Base-by-base conservation (phyloP, 2,329 filamentous ascomycete species). In the Sodiomyces alkalinus region DNA sequence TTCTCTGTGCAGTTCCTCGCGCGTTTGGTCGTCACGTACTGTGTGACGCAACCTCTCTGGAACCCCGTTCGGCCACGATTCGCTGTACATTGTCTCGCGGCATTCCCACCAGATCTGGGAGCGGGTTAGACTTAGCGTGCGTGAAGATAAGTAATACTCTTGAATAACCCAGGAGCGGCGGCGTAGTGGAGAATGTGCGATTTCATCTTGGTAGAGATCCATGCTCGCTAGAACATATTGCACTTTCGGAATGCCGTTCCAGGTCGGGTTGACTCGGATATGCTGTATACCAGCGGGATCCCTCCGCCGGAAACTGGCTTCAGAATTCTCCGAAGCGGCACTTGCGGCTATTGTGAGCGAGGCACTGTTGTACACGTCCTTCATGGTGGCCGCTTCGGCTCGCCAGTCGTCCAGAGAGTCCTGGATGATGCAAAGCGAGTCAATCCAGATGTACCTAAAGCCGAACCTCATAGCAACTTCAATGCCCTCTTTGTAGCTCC, bases 401-500 rank as follows among this genome's bases (percentile, higher is more conserved):
- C 21, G 18, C 36, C 39, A 41, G 30, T 41, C 39, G 4, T 20
- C 31, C 1, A 18, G 12, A 4, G 29, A 31, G 17, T 40, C 39
- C 17, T 51, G 48, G n/a, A 48, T 20, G 7, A 51, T 50, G 20
- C 48, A 51, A 1, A 51, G 25, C 4, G 45, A 41, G 33, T 52
- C 45, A 17, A 51, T 46, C 49, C 49, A 52, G 1, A 52, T 23
- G 26, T 46, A 51, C 1, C 24, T 21, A 6, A 48, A 16, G 0
- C 30, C 27, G 4, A 51, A 38, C 5, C 27, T 17, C 2, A 37
- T 37, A 4, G 43, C 36, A 5, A 50, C 30, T 1, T 15, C n/a
- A 17, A 53, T 39, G 2, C 43, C 41, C 19, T 51, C 43, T 4
- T 27, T 31, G n/a, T 48, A 44, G 6, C 39, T 41, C 20, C 21